Conservation (phyloP, 805 yeast genomes). For the Blastobotrys mokoenaii region DNA sequence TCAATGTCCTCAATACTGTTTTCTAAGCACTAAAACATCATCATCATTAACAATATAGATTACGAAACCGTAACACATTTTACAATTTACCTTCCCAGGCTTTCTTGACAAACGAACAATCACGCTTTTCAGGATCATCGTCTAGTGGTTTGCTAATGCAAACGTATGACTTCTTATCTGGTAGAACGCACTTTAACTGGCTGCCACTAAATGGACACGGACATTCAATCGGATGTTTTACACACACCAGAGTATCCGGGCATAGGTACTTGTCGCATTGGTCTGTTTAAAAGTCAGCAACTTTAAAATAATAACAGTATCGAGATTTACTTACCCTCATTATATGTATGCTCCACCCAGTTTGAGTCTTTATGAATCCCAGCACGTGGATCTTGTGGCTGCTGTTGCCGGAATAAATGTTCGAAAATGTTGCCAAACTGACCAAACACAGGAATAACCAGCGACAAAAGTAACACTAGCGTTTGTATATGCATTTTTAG, state of each 20-base stretch:
- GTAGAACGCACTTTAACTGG: constrained; percentile 71
- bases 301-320: no score
- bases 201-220: constrained; percentile 88
- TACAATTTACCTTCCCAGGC: constrained; percentile 55
- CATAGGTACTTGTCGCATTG: constrained; percentile 64
- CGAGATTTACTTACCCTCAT: constrained; percentile 12
- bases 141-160: constrained; percentile 82
- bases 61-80: neutral
- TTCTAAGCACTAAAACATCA: no score
- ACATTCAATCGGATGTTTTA: constrained; percentile 56
- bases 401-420: constrained; percentile 28
- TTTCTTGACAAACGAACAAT: constrained; percentile 77
- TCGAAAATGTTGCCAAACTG: constrained; percentile 41
- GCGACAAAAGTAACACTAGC: neutral
- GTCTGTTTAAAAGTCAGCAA: no score
- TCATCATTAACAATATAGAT: neutral
- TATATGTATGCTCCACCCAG: constrained; percentile 19
- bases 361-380: constrained; percentile 18
- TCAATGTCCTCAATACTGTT: no score
- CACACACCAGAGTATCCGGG: constrained; percentile 78
- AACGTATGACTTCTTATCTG: constrained; percentile 53
- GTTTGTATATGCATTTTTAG: neutral
- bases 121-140: constrained; percentile 48
- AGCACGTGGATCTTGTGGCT: constrained; percentile 26
- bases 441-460: constrained; percentile 20